Conservation (phyloP, 1,284 basidiomycete genomes). For the Schizophyllum amplum region DNA sequence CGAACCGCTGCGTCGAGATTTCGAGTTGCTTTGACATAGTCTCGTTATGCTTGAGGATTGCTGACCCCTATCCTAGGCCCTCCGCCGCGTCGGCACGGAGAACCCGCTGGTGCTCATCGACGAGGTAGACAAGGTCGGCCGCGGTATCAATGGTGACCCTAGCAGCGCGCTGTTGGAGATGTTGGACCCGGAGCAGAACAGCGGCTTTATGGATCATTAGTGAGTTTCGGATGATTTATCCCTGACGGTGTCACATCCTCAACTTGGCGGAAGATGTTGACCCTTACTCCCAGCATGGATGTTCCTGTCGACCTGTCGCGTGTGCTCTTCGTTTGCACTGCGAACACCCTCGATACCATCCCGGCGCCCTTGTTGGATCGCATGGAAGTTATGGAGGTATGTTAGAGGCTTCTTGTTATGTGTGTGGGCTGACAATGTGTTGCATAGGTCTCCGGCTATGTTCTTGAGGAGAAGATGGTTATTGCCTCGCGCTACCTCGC, state of each 20-base stretch:
- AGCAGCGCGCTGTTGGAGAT: conserved; percentile 92
- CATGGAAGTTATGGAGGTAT: conserved; percentile 97
- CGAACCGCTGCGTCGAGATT: no score
- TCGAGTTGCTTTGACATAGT: no score
- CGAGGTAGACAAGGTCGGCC: conserved; percentile 98
- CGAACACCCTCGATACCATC: conserved; percentile 93
- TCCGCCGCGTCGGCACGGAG: conserved; percentile 95
- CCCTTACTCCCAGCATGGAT: conserved; percentile 64
- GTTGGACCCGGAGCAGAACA: conserved; percentile 98
- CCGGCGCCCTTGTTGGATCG: conserved; percentile 94
- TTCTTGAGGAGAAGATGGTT: conserved; percentile 91
- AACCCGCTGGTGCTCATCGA: conserved; percentile 97
- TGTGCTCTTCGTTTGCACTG: conserved; percentile 97
- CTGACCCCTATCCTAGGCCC: no score
- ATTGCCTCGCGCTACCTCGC: conserved; percentile 91
- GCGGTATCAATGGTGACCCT: conserved; percentile 94
- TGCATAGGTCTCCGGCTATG: conserved; percentile 96
- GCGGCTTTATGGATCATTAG: conserved; percentile 95
- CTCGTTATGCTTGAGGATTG: no score
- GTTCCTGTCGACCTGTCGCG: conserved; percentile 95
- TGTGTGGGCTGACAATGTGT: no score
- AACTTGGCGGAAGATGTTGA: neutral
- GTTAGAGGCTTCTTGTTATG: no score
- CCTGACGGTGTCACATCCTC: neutral
- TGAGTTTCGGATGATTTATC: conserved; percentile 29